phyloP scores from a whole-genome alignment of 1,284 basidiomycete genomes.

The Moesziomyces globuligerus region DNA sequence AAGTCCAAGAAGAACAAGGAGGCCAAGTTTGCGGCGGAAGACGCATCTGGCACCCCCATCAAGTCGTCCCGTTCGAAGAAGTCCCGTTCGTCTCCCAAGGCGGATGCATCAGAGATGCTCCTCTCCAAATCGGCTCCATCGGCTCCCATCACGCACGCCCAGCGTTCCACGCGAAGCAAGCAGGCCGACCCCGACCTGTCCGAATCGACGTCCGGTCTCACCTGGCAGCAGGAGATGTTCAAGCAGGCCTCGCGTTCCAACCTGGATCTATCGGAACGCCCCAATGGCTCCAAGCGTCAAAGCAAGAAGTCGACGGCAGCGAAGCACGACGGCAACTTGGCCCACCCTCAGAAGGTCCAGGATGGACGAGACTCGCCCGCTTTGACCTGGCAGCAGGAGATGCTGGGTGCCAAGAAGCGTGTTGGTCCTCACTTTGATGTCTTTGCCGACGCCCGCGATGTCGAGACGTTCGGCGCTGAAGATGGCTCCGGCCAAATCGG shows the following conservation, averaged over 20 bases:
- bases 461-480: conserved; percentile 51
- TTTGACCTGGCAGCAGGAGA: conserved; percentile 59
- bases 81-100: conserved; percentile 31
- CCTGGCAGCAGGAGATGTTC: conserved; percentile 58
- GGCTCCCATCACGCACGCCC: conserved; percentile 17
- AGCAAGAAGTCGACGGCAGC: conserved; percentile 20
- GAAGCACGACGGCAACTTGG: conserved; percentile 48
- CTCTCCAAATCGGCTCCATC: conserved; percentile 49
- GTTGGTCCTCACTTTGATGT: conserved; percentile 53
- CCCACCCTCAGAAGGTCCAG: conserved; percentile 43
- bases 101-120: conserved; percentile 33
- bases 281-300: conserved; percentile 20
- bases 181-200: not conserved
- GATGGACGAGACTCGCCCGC: conserved; percentile 40
- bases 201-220: conserved; percentile 37
- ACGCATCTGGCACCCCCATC: conserved; percentile 29
- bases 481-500: conserved; percentile 9
- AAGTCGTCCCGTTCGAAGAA: conserved; percentile 35
- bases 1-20: conserved; percentile 44
- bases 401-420: conserved; percentile 47
- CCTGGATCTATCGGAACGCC: conserved; percentile 18
- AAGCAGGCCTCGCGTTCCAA: conserved; percentile 27
- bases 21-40: conserved; percentile 29
- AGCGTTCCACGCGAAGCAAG: conserved; percentile 15
- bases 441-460: conserved; percentile 56